Evolutionary conservation across 768 basidiomycete genomes (phyloP), one percentile per base, ranked within the genome.

Genomic region (Symmetrospora coprosmae): DNA sequence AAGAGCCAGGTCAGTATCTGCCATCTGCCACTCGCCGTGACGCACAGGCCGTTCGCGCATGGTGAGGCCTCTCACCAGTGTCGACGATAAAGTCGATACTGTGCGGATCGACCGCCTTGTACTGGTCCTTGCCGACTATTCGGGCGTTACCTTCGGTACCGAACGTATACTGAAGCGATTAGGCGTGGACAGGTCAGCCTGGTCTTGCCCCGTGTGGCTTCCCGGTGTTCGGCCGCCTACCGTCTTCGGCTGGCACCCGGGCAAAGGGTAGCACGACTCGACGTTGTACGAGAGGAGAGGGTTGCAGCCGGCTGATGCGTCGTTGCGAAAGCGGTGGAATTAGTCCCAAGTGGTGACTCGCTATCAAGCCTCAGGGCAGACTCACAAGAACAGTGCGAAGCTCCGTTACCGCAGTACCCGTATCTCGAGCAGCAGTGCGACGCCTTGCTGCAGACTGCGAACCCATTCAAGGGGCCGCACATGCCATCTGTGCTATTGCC

Each of bases 161-260:
- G 21, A 58, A 58, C 9, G 55, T 58, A 23, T 58, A 58, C 55
- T 58, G 55, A 17, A 5, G 6, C 3, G n/a, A n/a, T n/a, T n/a
- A n/a, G n/a, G n/a, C n/a, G n/a, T n/a, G n/a, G n/a, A n/a, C n/a
- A n/a, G n/a, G n/a, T n/a, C n/a, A n/a, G n/a, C n/a, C n/a, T n/a
- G n/a, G n/a, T n/a, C n/a, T n/a, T n/a, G n/a, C n/a, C n/a, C n/a
- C n/a, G n/a, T n/a, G n/a, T n/a, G n/a, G n/a, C n/a, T n/a, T n/a
- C n/a, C n/a, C n/a, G n/a, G n/a, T n/a, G n/a, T n/a, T n/a, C n/a
- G n/a, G n/a, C n/a, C n/a, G 7, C 55, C 31, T 34, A 58, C 55
- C 7, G 55, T 58, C 33, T 46, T 46, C 11, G 39, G 27, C 23
- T 58, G 55, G 21, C 55, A 58, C 4, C 43, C 55, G 3, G 55